Evolutionary conservation across 2,329 filamentous ascomycete species (phyloP).

Genomic region (Calonectria pteridis): DNA sequence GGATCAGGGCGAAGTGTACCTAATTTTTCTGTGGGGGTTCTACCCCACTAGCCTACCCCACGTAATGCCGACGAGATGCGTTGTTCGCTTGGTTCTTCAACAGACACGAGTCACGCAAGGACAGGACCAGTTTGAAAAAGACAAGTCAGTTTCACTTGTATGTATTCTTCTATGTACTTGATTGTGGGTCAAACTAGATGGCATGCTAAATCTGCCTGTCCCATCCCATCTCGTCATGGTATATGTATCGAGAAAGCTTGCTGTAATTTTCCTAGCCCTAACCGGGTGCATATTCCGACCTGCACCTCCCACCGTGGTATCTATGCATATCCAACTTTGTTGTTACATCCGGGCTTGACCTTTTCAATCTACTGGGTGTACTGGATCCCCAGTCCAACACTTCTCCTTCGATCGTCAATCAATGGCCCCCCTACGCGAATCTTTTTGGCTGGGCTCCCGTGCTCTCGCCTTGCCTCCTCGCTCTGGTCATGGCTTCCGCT

Average conservation of each 20-base stretch:
- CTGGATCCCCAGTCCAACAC: conserved; percentile 66
- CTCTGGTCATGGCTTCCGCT: conserved; percentile 47
- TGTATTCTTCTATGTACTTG: not conserved
- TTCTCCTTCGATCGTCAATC: conserved; percentile 51
- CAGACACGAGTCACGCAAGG: not conserved
- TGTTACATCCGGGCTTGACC: not conserved
- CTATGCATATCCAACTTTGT: not conserved
- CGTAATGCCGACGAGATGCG: not conserved
- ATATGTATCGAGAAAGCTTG: conserved; percentile 1
- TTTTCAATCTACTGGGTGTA: conserved; percentile 49
- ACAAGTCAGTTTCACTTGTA: not conserved
- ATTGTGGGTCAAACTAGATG: not conserved
- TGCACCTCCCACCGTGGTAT: conserved; percentile 4
- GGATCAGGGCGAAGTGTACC: too few relatives aligned
- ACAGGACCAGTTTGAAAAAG: not conserved
- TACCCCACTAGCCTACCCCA: not conserved
- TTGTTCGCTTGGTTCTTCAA: not conserved
- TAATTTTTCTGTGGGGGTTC: too few relatives aligned
- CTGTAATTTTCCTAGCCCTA: not conserved
- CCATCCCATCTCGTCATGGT: not conserved
- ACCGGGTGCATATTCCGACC: not conserved
- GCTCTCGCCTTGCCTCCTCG: conserved; percentile 50
- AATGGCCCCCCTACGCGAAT: conserved; percentile 57
- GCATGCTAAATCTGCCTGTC: not conserved
- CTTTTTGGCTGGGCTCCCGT: conserved; percentile 66